phyloP scores from a whole-genome alignment of 768 basidiomycete species.

The Hericium rajendrae region DNA sequence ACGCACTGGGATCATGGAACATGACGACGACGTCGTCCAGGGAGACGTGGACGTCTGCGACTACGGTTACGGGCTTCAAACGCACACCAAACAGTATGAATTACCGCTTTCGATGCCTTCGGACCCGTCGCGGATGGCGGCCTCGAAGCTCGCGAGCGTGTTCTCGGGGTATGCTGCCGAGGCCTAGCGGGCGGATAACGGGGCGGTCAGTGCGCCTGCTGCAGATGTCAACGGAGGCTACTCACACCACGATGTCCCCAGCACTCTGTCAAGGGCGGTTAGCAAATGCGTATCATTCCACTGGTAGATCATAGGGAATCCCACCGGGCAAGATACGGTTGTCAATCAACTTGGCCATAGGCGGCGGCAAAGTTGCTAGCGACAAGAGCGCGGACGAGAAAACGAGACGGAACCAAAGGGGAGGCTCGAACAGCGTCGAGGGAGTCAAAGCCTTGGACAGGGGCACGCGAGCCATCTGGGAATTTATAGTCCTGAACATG shows the following conservation, averaged over 20 bases:
- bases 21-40: constrained; percentile 80
- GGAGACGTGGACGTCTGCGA: constrained; percentile 91
- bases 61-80: constrained; percentile 34
- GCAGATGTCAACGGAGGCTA: constrained; percentile 7
- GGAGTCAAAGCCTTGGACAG: not conserved
- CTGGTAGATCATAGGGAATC: not conserved
- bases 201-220: constrained; percentile 4
- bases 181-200: constrained; percentile 39
- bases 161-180: constrained; percentile 87
- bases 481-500: not conserved
- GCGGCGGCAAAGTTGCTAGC: not conserved
- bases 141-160: constrained; percentile 90
- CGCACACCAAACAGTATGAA: constrained; percentile 20
- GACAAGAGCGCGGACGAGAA: not conserved
- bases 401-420: not conserved
- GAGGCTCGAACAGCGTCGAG: not conserved
- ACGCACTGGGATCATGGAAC: constrained; percentile 87
- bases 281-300: not conserved
- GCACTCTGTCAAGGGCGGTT: constrained; percentile 42
- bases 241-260: constrained; percentile 68
- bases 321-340: constrained; percentile 17
- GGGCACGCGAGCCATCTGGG: not conserved
- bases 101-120: constrained; percentile 98
- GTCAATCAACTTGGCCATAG: not conserved
- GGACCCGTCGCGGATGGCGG: constrained; percentile 89